These are phyloP conservation scores for Phanerochaete sordida DNA, from an alignment of 768 basidiomycete genomes.

Conservation along the genomic window DNA sequence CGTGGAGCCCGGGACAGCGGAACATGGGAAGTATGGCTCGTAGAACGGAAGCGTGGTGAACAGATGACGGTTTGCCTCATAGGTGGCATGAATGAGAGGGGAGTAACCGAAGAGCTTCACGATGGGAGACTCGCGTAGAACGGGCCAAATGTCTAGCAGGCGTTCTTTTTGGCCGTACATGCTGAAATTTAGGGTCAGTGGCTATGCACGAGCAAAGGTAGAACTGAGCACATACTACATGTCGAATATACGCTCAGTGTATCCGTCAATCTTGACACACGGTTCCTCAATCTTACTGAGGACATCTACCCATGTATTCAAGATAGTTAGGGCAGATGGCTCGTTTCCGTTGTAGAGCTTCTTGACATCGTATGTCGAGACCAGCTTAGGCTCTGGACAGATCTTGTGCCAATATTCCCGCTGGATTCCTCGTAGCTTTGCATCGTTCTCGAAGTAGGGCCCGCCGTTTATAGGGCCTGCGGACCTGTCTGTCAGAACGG, in stretches of 20 bases:
- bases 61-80: slow-evolving; percentile 16
- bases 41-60: slow-evolving; percentile 7
- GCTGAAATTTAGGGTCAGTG: slow-evolving; percentile 30
- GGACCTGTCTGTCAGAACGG: not conserved
- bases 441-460: slow-evolving; percentile 30
- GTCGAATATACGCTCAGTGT: slow-evolving; percentile 40
- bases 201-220: not conserved
- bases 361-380: slow-evolving; percentile 23
- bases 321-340: slow-evolving; percentile 25
- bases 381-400: slow-evolving; percentile 34
- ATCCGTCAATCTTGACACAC: slow-evolving; percentile 34
- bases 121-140: slow-evolving; percentile 44
- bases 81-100: slow-evolving; percentile 44
- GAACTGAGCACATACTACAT: slow-evolving; percentile 40
- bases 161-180: slow-evolving; percentile 19
- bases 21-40: slow-evolving; percentile 8
- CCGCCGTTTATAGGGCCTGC: slow-evolving; percentile 41
- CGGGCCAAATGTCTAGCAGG: slow-evolving; percentile 33
- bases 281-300: slow-evolving; percentile 33
- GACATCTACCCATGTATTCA: slow-evolving; percentile 38
- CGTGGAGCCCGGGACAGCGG: not conserved
- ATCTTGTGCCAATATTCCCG: slow-evolving; percentile 36
- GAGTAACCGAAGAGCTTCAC: slow-evolving; percentile 51
- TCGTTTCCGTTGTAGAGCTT: slow-evolving; percentile 25
- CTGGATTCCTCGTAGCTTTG: slow-evolving; percentile 32